A percentile compares a stretch with the other conserved stretches of the same genome.
These are phyloP conservation scores for Scorias spongiosa DNA, from an alignment of 2,329 filamentous ascomycete species.

Conservation along the genomic window DNA sequence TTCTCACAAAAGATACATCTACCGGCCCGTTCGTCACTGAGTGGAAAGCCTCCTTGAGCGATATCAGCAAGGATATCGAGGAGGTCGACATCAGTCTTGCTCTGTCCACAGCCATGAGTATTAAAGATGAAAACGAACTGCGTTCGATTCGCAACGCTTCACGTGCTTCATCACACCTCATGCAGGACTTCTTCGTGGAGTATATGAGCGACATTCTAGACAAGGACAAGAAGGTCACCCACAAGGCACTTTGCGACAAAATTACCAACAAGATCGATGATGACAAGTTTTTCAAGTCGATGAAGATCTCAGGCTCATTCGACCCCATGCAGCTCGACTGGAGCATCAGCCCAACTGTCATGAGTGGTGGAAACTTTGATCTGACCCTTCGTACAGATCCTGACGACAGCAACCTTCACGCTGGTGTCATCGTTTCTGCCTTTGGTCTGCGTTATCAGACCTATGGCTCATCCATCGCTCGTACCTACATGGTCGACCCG, in stretches of 20 bases:
- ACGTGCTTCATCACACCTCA: constrained; percentile 81
- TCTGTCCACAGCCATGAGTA: constrained; percentile 70
- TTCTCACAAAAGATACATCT: constrained; percentile 70
- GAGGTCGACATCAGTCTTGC: constrained; percentile 75
- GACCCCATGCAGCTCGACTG: constrained; percentile 84
- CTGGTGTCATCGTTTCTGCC: constrained; percentile 84
- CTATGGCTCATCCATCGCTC: constrained; percentile 80
- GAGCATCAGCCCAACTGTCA: constrained; percentile 78
- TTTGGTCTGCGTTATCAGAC: constrained; percentile 91
- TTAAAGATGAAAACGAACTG: constrained; percentile 91
- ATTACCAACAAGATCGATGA: constrained; percentile 88
- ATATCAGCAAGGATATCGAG: constrained; percentile 70
- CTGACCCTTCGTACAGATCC: constrained; percentile 64
- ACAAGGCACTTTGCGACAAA: constrained; percentile 71
- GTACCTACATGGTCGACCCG: constrained; percentile 92
- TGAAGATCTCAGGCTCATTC: constrained; percentile 72
- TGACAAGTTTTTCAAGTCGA: constrained; percentile 79
- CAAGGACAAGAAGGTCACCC: constrained; percentile 92
- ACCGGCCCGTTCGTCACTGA: constrained; percentile 86
- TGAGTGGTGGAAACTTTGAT: constrained; percentile 93
- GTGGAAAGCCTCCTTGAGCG: constrained; percentile 73
- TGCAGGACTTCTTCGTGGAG: constrained; percentile 94
- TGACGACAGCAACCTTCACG: constrained; percentile 67
- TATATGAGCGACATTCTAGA: constrained; percentile 96
- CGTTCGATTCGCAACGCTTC: constrained; percentile 89